Percentiles rank a stretch among this genome's conserved stretches.
phyloP scores from a whole-genome alignment of 805 yeast species.

The Lipomyces sp. region DNA sequence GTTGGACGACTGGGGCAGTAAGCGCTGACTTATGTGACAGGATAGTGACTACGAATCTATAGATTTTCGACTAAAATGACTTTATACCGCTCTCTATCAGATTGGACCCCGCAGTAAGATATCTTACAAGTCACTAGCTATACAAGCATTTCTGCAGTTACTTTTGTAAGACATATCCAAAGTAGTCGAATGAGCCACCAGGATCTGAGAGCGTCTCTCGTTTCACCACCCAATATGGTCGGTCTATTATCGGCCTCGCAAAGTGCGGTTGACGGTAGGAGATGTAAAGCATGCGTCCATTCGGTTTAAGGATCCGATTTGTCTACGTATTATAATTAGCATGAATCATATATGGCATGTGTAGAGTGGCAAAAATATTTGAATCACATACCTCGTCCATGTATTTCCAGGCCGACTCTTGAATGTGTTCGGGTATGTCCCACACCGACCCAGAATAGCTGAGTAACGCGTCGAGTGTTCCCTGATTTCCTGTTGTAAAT shows the following conservation, averaged over 20 bases:
- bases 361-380: not conserved
- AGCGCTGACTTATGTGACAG: not conserved
- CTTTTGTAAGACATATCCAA: constrained; percentile 34
- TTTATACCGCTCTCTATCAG: not conserved
- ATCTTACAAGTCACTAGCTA: not conserved
- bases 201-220: constrained; percentile 30
- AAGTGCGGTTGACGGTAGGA: constrained; percentile 43
- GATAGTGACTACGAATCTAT: constrained; percentile 31
- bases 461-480: constrained; percentile 41
- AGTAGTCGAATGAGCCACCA: constrained; percentile 38
- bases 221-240: constrained; percentile 35
- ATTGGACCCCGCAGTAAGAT: not conserved
- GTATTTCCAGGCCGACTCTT: constrained; percentile 31
- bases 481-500: constrained; percentile 16
- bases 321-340: constrained; percentile 11
- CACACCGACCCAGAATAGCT: constrained; percentile 42
- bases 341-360: not conserved
- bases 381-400: constrained; percentile 37
- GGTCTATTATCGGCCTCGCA: constrained; percentile 37
- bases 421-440: constrained; percentile 39
- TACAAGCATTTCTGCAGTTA: not conserved
- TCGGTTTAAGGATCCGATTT: constrained; percentile 38
- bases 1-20: not conserved
- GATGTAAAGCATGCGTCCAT: constrained; percentile 38
- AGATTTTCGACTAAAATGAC: constrained; percentile 25